Evolutionary conservation across 2,329 filamentous ascomycete genomes (phyloP), one percentile per base, ranked within the genome.

Genomic region (Emergomyces orientalis): DNA sequence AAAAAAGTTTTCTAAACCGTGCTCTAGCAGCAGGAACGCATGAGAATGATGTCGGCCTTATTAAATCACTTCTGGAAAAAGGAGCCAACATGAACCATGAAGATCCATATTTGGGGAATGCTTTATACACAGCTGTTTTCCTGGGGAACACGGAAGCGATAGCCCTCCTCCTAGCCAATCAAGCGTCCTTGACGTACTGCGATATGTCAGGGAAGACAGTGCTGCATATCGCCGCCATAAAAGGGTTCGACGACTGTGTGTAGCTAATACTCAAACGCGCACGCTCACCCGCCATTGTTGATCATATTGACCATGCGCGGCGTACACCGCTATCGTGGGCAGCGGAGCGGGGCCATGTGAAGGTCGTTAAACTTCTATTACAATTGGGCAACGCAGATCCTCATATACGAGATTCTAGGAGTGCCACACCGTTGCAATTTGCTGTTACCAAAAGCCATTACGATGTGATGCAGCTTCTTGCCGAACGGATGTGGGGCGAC

Each of bases 101-200:
- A 25, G 52, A 61, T 54, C 22, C 39, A 8, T 54, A 55, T 19
- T 61, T 61, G 32, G 59, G 59, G 5, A 61, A 61, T n/a, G 43
- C 59, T 5, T 55, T 61, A 39, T 61, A 54, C 37, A 54, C 47
- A 25, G 45, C 59, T 13, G 49, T 61, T 30, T 52, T 37, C 22
- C n/a, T 54, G 2, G 13, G 25, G 25, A 25, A 54, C n/a, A 34
- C 25, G 6, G 49, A 55, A 30, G 4, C 49, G 17, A 22, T 25
- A 13, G 2, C 19, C 11, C 34, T 56, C 22, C 41, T 61, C 9
- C 27, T 61, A 19, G 49, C 43, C 25, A 55, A 55, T 30, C n/a
- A 25, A 7, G 59, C 59, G n/a, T 47, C 39, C 22, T 45, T 59
- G n/a, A 9, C 14, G 34, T 45, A 47, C 25, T 19, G 56, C 25